Evolutionary conservation across 768 basidiomycete species (phyloP), one percentile per base, ranked within the genome.

Genomic region (Coprinopsis sp.): DNA sequence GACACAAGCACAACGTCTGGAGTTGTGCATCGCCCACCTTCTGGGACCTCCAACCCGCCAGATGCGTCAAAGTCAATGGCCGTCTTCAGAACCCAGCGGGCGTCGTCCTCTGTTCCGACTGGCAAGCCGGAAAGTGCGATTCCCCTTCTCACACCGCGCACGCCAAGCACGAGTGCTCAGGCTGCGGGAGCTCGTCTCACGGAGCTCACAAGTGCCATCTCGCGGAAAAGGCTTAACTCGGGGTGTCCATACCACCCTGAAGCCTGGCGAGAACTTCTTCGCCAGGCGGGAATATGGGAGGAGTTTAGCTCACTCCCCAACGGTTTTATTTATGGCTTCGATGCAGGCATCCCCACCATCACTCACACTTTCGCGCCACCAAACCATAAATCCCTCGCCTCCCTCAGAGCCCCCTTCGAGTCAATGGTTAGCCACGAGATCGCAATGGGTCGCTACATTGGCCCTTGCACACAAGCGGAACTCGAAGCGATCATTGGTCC

Each of bases 121-220:
- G 60, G 62, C 66, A 76, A 31, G 19, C 30, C 0, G 24, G 22
- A 14, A 62, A 66, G 0, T 74, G 69, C 51, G 25, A 16, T 2
- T 49, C 31, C 31, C 50, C 24, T 13, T 42, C 47, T 3, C 63
- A 68, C 53, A 44, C n/a, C n/a, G n/a, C n/a, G n/a, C n/a, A 53
- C 11, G 28, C 53, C 23, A 38, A 45, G 0, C 73, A 76, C 57
- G 40, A 63, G 10, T 76, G 73, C 59, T 73, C 71, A 0, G 72
- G 74, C 1, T 74, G 74, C 40, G 65, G 68, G 27, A 40, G 50
- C 0, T 5, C 52, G 33, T 29, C 33, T 25, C 71, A 77, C 37
- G 65, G 74, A 23, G 72, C 75, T 56, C 57, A 66, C 30, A 37
- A 23, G 1, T 77, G 74, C 53, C 58, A 64, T 68, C 59, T 45